Evolutionary conservation across 768 basidiomycete species (phyloP), one percentile per base, ranked within the genome.

Genomic region (Hypsizygus marmoreus): DNA sequence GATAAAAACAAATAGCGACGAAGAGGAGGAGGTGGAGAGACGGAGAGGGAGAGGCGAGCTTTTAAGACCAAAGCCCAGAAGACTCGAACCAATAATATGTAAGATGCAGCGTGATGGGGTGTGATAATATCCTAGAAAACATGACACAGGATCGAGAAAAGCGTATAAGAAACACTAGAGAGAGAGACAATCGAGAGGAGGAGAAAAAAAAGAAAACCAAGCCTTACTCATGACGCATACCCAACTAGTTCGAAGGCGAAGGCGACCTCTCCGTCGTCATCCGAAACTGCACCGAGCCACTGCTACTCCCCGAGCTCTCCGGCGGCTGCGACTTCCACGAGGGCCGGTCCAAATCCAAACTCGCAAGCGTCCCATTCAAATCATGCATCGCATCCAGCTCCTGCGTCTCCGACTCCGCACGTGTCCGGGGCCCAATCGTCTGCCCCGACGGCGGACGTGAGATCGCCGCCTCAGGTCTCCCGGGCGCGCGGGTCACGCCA

Each of bases 281-380:
- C 39, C 44, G 32, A 42, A 45, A 49, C 12, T 58, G 56, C 16
- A 46, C 41, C 22, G 45, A 22, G 23, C 56, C 51, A 28, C 45
- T 13, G 31, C 49, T 55, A 10, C 45, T 48, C 24, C 34, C 43
- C 12, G 50, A 40, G 19, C 43, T 44, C 25, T 65, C 61, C 4
- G 45, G 23, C 13, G 57, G 43, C 13, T n/a, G n/a, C n/a, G 58
- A 43, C 51, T 58, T 65, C 63, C 64, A 65, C n/a, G n/a, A n/a
- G 11, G 64, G 57, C 20, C 65, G 62, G 56, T 83, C 84, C 45
- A 91, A 67, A 52, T 88, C 77, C 12, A 91, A 76, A 61, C 82
- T 88, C 25, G 88, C 86, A 29, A 91, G 72, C 22, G 84, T 88
- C 16, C 85, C 84, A 55, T 87, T 90, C 41, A 91, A 64, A 63